Base-by-base conservation (phyloP, 164 flowering plant species). In the Vitis cinerea region DNA sequence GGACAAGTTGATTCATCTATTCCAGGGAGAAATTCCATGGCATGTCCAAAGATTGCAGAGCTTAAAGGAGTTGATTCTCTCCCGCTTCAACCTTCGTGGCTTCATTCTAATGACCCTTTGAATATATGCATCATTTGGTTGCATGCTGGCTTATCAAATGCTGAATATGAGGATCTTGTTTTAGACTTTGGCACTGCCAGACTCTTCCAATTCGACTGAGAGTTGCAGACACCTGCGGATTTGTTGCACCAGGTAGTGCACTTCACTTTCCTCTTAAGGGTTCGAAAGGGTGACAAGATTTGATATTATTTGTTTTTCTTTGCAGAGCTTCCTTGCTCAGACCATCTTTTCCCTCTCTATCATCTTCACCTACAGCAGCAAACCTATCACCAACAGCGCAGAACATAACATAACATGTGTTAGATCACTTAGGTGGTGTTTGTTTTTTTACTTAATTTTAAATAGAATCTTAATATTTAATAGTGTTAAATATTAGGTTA, bases 311-410 rank as follows among this genome's bases (percentile, higher is more conserved):
- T 55, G 23, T 19, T 15, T 10, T 8, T 2, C 27, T 8, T n/a
- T 66, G 61, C 70, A 69, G 72, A 74, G 65, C 61, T 69, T n/a
- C 66, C 77, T 29, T 69, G 53, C 62, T 52, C 70, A 27, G 70
- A 69, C 66, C 53, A 31, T 55, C 61, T 66, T 12, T 61, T 59
- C 1, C 70, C 64, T 54, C 59, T 66, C n/a, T 59, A 61, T 31
- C 69, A 74, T n/a, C 70, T 69, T 4, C 64, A 52, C 0, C 27
- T 48, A 64, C 69, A 30, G 69, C 70, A 29, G 77, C 63, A 27
- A 67, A 65, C 9, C 14, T 74, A 19, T 23, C 73, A 15, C 9
- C 70, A 52, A 70, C 69, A 37, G 66, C 65, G 31, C 54, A 69
- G 0, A 69, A 63, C 59, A 73, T 73, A 55, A 44, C 9, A n/a